Evolutionary conservation across 2,329 filamentous ascomycete genomes (phyloP).

Genomic region (Coccinonectria pachysandricola): DNA sequence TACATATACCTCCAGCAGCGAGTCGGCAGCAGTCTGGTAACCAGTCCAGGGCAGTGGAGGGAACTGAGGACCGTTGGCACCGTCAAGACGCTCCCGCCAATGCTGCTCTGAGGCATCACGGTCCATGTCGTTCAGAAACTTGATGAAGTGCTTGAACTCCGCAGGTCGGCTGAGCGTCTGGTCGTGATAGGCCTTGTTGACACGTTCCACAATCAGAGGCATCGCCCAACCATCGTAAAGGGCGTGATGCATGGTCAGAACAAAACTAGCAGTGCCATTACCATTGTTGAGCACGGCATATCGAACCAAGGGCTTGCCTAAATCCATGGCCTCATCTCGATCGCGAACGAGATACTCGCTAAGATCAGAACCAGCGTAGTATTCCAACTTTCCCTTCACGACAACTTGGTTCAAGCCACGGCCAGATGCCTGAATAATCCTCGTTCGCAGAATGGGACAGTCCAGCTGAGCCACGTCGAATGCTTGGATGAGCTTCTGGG

Average conservation of each 20-base stretch:
- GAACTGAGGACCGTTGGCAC: constrained; percentile 36
- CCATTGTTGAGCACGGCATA: constrained; percentile 29
- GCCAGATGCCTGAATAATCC: constrained; percentile 35
- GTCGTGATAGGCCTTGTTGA: constrained; percentile 34
- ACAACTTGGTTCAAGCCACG: constrained; percentile 38
- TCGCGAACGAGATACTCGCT: constrained; percentile 31
- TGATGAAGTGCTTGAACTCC: constrained; percentile 40
- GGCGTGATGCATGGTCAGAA: constrained; percentile 46
- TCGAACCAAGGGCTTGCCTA: constrained; percentile 35
- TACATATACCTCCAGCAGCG: constrained; percentile 43
- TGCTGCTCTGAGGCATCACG: constrained; percentile 30
- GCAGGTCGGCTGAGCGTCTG: constrained; percentile 23
- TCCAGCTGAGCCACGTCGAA: constrained; percentile 29
- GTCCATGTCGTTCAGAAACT: constrained; percentile 32
- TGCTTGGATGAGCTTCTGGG: constrained; percentile 29
- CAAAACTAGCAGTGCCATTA: constrained; percentile 30
- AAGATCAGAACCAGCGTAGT: constrained; percentile 24
- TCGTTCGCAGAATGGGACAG: constrained; percentile 35
- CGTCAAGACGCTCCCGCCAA: constrained; percentile 36
- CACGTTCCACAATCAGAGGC: constrained; percentile 37
- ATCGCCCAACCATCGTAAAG: constrained; percentile 49
- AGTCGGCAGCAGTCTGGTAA: constrained; percentile 41
- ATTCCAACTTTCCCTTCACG: constrained; percentile 28
- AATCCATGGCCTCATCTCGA: constrained; percentile 29
- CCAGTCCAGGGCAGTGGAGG: constrained; percentile 35